These are phyloP conservation scores for Soucietia sequanensis DNA, from an alignment of 805 yeast genomes.

Conservation along the genomic window DNA sequence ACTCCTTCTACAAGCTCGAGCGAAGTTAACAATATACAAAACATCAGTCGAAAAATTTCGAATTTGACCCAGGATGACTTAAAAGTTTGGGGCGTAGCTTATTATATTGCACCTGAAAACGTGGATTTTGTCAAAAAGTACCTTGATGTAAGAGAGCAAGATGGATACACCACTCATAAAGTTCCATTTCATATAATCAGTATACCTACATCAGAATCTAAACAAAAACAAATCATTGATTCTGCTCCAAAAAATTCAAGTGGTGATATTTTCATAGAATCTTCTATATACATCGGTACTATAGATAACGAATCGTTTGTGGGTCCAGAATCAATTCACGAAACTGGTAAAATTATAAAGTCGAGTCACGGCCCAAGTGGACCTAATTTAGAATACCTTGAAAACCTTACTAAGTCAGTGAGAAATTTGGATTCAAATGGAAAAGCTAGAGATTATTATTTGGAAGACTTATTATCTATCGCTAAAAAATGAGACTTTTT, in stretches of 20 bases:
- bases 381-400: constrained; percentile 67
- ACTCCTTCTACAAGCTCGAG: constrained; percentile 18
- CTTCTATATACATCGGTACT: constrained; percentile 81
- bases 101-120: constrained; percentile 66
- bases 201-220: constrained; percentile 4
- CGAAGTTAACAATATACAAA: constrained; percentile 8
- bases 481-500: neutral
- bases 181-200: constrained; percentile 59
- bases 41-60: constrained; percentile 11
- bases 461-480: constrained; percentile 26
- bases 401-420: constrained; percentile 49
- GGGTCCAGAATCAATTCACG: constrained; percentile 68
- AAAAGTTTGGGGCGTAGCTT: constrained; percentile 78
- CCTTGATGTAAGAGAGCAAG: constrained; percentile 81
- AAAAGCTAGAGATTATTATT: constrained; percentile 27
- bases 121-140: constrained; percentile 64
- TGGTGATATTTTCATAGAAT: constrained; percentile 46
- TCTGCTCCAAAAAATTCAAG: constrained; percentile 17
- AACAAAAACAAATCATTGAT: constrained; percentile 5
- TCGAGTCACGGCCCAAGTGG: constrained; percentile 78
- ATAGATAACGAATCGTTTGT: constrained; percentile 76
- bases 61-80: constrained; percentile 41
- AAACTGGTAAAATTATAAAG: constrained; percentile 62
- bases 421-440: constrained; percentile 18
- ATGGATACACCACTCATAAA: constrained; percentile 74